Base-by-base conservation (phyloP, 2,329 filamentous ascomycete genomes). In the Alternaria gansuensis region DNA sequence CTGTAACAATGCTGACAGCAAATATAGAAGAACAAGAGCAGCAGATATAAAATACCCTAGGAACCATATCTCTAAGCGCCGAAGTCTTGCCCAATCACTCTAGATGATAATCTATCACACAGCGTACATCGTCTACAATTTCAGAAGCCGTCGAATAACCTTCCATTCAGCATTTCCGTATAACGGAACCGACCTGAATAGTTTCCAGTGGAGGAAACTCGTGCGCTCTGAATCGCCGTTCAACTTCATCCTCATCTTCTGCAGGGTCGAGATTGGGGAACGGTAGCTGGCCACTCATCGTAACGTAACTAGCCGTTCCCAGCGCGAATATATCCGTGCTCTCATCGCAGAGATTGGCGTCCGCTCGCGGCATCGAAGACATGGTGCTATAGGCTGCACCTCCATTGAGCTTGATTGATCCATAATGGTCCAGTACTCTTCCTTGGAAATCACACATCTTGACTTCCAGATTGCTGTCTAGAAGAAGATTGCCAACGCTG, bases 281-380 rank as follows among this genome's bases (percentile, higher is more conserved):
- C 8, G 54, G 54, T 23, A 21, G 46, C n/a, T 57, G 24, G 21
- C 45, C 54, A 3, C 26, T 46, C 11, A 70, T 65, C 10, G 65
- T 70, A 17, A 53, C 36, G 46, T 65, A 69, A 9, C 70, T 64
- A 4, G 63, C 24, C 24, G 66, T 61, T 9, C 65, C 59, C 4
- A 70, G 51, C 28, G 68, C 62, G 49, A 72, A 29, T 29, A 29
- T 29, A 9, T 29, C 17, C 17, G 17, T 17, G 17, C 17, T 17
- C 17, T 2, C 17, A 17, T 17, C 17, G 17, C 17, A 17, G 17
- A 17, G 17, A 17, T 17, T 17, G 17, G 17, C 26, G 26, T 28
- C 5, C 26, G 8, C 26, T 4, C 5, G 5, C 26, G 26, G 26
- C 26, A 8, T 28, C 26, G 26, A 6, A 28, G 5, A 5, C 26